These are phyloP conservation scores for Penicillium crystallinum DNA, from an alignment of 495 filamentous ascomycete genomes.

Conservation along the genomic window DNA sequence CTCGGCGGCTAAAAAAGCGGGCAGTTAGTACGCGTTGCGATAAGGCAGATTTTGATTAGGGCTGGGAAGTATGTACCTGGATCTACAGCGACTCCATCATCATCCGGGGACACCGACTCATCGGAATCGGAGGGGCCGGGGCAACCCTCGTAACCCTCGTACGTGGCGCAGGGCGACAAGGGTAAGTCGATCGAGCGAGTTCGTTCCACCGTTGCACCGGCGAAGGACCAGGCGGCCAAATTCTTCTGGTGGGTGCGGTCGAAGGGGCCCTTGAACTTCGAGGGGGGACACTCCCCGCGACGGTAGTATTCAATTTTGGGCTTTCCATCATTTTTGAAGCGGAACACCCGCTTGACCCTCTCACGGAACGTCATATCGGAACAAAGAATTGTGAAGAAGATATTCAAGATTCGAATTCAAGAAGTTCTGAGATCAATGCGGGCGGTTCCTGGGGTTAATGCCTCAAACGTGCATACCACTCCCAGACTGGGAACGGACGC, in stretches of 20 bases:
- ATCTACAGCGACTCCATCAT: conserved; percentile 26
- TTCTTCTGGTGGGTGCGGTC: conserved; percentile 47
- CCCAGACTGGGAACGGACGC: conserved; percentile 34
- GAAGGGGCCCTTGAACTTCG: conserved; percentile 50
- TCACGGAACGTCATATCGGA: conserved; percentile 44
- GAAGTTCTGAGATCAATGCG: conserved; percentile 7
- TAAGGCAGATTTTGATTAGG: neutral
- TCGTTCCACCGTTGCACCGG: conserved; percentile 33
- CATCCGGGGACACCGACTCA: conserved; percentile 16
- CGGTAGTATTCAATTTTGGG: conserved; percentile 50
- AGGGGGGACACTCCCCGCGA: conserved; percentile 45
- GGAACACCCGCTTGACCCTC: conserved; percentile 38
- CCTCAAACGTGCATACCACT: conserved; percentile 32
- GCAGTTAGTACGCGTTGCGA: neutral
- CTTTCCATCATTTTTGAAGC: conserved; percentile 26
- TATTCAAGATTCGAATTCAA: conserved; percentile 2
- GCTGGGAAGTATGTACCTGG: conserved; percentile 28
- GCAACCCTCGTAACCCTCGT: conserved; percentile 11
- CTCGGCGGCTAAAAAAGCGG: conserved; percentile 9
- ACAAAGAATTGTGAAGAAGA: neutral
- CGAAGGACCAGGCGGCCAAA: conserved; percentile 48
- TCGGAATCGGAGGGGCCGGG: conserved; percentile 9
- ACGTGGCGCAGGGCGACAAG: conserved; percentile 37
- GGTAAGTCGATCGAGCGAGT: conserved; percentile 32
- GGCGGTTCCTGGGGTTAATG: conserved; percentile 7